Percentiles rank a stretch among this genome's conserved stretches.
These are phyloP conservation scores for Malassezia nana DNA, from an alignment of 1,284 basidiomycete species.

Conservation along the genomic window DNA sequence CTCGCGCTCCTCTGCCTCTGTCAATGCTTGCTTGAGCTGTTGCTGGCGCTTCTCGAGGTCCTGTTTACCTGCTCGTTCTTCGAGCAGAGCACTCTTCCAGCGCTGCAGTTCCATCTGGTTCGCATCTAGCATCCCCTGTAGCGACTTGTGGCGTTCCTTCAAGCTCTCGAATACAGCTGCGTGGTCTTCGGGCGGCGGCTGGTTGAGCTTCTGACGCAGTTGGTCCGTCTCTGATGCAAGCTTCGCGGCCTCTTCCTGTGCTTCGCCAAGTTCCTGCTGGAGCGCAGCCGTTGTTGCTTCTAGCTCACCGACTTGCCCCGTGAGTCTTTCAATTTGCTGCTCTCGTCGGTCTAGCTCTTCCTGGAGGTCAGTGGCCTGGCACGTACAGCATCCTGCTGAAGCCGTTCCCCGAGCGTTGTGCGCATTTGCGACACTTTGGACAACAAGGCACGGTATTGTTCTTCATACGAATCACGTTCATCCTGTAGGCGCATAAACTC, in stretches of 20 bases:
- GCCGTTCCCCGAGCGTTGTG: conserved; percentile 80
- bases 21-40: conserved; percentile 46
- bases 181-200: conserved; percentile 22
- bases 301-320: conserved; percentile 11
- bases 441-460: conserved; percentile 75
- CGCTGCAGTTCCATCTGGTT: conserved; percentile 25
- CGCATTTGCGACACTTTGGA: conserved; percentile 86
- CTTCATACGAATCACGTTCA: conserved; percentile 73
- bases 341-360: conserved; percentile 45
- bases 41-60: conserved; percentile 60
- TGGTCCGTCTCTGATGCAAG: conserved; percentile 23
- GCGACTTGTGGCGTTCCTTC: conserved; percentile 21
- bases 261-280: conserved; percentile 22
- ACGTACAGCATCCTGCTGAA: conserved; percentile 90
- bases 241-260: conserved; percentile 26
- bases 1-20: conserved; percentile 36
- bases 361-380: neutral
- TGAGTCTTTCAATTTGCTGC: conserved; percentile 37
- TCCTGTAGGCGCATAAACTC: conserved; percentile 48
- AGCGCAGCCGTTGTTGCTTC: conserved; percentile 8
- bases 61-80: conserved; percentile 26
- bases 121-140: conserved; percentile 29
- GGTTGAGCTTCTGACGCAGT: conserved; percentile 24
- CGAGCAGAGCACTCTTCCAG: conserved; percentile 21
- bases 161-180: conserved; percentile 21